phyloP scores from a whole-genome alignment of 2,329 filamentous ascomycete species.

The Calcarisporium arbuscula region DNA sequence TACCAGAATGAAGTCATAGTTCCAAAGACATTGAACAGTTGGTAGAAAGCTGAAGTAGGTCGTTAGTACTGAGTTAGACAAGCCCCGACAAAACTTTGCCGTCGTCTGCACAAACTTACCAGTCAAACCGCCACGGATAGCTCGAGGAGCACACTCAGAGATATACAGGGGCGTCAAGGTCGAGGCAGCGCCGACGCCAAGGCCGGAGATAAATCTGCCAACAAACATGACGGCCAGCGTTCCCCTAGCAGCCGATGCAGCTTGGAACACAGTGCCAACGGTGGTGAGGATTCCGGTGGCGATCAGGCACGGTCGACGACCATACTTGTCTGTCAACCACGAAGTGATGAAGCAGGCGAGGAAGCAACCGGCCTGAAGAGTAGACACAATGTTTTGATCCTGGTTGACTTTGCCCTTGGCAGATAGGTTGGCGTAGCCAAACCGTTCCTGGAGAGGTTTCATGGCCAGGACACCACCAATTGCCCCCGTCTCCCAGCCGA shows the following conservation, averaged over 20 bases:
- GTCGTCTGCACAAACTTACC: conserved; percentile 19
- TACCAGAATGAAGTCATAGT: conserved; percentile 37
- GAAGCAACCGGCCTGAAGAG: conserved; percentile 63
- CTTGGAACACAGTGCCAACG: conserved; percentile 59
- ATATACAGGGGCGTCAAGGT: conserved; percentile 38
- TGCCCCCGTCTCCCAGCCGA: conserved; percentile 52
- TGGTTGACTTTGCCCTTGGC: conserved; percentile 40
- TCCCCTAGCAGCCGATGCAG: conserved; percentile 45
- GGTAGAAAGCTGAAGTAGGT: conserved; percentile 33
- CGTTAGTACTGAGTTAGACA: conserved; percentile 2
- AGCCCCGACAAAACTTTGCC: background rate
- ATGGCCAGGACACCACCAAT: conserved; percentile 62
- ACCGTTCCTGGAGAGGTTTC: conserved; percentile 45
- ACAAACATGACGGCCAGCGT: conserved; percentile 58
- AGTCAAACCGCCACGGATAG: conserved; percentile 44
- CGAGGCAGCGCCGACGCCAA: conserved; percentile 45
- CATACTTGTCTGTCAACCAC: conserved; percentile 47
- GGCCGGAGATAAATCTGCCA: conserved; percentile 48
- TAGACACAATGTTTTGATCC: conserved; percentile 63
- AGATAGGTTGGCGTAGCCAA: conserved; percentile 24
- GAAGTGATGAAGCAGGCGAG: conserved; percentile 53
- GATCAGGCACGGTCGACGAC: conserved; percentile 50
- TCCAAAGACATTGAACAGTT: conserved; percentile 41
- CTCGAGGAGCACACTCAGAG: conserved; percentile 43
- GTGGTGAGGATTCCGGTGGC: conserved; percentile 50